These are phyloP conservation scores for Centrapalus pauciflorus DNA, from an alignment of 129 eudicot species.

Conservation along the genomic window DNA sequence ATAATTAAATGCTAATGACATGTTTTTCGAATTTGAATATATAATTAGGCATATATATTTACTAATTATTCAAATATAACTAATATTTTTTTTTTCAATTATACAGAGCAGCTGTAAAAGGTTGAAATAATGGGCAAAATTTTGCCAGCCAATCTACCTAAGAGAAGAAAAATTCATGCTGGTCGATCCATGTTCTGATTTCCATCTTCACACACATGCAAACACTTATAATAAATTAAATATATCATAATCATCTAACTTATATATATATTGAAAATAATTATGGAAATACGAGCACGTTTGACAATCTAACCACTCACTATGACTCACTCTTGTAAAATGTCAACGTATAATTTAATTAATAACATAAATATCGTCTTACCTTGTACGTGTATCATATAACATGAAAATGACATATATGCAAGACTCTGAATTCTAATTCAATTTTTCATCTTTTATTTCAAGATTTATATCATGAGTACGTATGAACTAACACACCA, in stretches of 20 bases:
- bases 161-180: slow-evolving; percentile 21
- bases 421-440: neutral
- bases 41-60: neutral
- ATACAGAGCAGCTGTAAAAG: neutral
- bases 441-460: neutral
- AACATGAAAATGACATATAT: slow-evolving; percentile 11
- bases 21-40: neutral
- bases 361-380: neutral
- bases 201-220: slow-evolving; percentile 5
- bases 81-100: neutral
- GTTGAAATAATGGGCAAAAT: neutral
- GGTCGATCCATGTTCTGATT: neutral
- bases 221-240: neutral
- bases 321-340: slow-evolving; percentile 14
- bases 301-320: slow-evolving; percentile 26
- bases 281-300: neutral
- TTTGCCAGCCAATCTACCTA: slow-evolving; percentile 23
- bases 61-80: neutral
- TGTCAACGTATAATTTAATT: slow-evolving; percentile 4
- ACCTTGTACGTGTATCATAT: neutral
- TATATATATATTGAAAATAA: neutral
- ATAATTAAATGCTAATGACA: neutral
- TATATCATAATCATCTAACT: neutral
- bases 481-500: neutral
- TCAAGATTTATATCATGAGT: neutral